Conservation (phyloP, 495 filamentous ascomycete species). For the Aspergillus diversus region DNA sequence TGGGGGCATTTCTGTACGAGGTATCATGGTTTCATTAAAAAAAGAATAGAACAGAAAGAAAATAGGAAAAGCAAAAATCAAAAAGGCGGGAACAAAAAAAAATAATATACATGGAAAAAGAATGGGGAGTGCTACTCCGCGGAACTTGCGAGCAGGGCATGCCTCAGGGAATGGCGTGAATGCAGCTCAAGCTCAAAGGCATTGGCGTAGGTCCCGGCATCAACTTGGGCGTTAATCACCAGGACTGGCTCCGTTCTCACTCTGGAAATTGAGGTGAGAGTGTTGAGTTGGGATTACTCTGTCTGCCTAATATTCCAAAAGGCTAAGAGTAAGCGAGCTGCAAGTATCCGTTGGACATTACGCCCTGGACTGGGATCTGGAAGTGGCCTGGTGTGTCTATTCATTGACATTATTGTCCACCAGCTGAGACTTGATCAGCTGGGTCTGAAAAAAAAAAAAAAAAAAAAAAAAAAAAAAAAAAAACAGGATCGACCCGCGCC, state of each 20-base stretch:
- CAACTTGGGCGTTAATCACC: too few species aligned
- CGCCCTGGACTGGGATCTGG: constrained; percentile 23
- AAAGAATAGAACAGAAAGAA: too few species aligned
- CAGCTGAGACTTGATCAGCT: neutral
- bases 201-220: too few species aligned
- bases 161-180: too few species aligned
- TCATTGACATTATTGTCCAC: constrained; percentile 15
- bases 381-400: constrained; percentile 7
- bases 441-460: neutral
- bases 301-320: constrained; percentile 12
- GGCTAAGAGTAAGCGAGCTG: constrained; percentile 24
- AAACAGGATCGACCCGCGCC: neutral
- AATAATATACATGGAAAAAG: too few species aligned
- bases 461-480: neutral
- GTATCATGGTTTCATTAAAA: neutral
- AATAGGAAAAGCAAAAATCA: too few species aligned
- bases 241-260: neutral
- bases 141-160: too few species aligned
- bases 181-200: too few species aligned
- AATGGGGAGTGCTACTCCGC: too few species aligned
- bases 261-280: neutral
- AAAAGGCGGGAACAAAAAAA: too few species aligned
- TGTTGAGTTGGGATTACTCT: constrained; percentile 21
- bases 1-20: neutral
- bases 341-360: constrained; percentile 30